phyloP scores from a whole-genome alignment of 2,329 filamentous ascomycete genomes.

The Cordyceps cicadae region DNA sequence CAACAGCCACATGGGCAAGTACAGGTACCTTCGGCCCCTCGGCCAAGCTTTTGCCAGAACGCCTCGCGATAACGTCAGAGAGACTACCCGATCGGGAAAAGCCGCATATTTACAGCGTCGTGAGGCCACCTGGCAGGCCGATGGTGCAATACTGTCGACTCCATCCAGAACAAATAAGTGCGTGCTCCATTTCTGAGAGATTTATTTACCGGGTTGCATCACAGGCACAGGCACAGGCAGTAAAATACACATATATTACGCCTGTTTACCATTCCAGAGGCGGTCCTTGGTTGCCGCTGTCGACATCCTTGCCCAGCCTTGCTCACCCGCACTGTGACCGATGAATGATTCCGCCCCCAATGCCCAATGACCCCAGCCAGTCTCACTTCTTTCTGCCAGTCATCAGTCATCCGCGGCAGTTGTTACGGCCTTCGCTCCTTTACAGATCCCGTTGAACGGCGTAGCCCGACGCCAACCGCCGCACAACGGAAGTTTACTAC shows the following conservation, averaged over 20 bases:
- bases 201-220: background rate
- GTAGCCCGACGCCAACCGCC: background rate
- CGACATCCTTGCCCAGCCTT: constrained; percentile 7
- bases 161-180: background rate
- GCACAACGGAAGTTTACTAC: too few species aligned
- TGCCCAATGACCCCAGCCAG: background rate
- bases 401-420: background rate
- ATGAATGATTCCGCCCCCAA: background rate
- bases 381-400: background rate
- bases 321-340: background rate
- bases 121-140: background rate
- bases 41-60: constrained; percentile 8
- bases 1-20: background rate
- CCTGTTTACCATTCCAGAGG: background rate
- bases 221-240: background rate
- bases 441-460: background rate
- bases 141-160: constrained; percentile 12
- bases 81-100: background rate
- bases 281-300: background rate
- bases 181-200: background rate
- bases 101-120: background rate
- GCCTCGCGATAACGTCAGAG: constrained; percentile 8
- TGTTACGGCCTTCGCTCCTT: background rate
- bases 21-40: constrained; percentile 10
- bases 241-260: background rate